Evolutionary conservation across 768 basidiomycete genomes (phyloP), one percentile per base, ranked within the genome.

Genomic region (Favolaschia claudopus): DNA sequence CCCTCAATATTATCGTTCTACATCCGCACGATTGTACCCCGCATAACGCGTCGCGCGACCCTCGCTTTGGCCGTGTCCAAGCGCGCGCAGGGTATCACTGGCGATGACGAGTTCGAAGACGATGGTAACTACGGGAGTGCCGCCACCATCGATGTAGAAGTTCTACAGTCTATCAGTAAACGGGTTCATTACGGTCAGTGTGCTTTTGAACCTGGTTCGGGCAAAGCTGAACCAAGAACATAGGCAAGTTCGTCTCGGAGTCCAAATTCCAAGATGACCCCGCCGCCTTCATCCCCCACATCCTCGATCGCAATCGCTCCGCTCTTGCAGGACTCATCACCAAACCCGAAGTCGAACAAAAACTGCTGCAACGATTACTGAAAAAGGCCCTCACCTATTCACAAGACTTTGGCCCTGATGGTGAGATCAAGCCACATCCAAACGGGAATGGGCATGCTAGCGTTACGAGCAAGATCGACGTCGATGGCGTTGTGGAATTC

Each of bases 221-320:
- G 34, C n/a, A 24, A 19, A 27, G 7, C 13, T 12, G 19, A 38
- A 24, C 27, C 36, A 34, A 15, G 39, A 39, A 31, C 4, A 7
- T 51, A 99, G 96, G 97, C 55, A 99, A 98, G 82, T 99, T 99
- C 72, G 97, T 99, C 6, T 95, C 96, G 5, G 97, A 99, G 76
- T 92, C 93, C 25, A 99, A 99, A 72, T 99, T 99, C 79, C 72
- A 82, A n/a, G 83, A 86, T 28, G 80, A 92, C 60, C 96, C 97
- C 19, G 79, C 89, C 32, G 87, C 88, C 10, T 99, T 98, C 75
- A 84, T 99, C 55, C 95, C 96, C 0, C 95, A 96, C 74, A 99
- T 99, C 68, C 83, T 83, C 33, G 83, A 82, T 3, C 88, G 89
- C 9, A 91, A 99, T 72, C 85, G 86, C 17, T 75, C 84, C 36